phyloP scores from a whole-genome alignment of 345 rosid genomes.

The Passiflora organensis region DNA sequence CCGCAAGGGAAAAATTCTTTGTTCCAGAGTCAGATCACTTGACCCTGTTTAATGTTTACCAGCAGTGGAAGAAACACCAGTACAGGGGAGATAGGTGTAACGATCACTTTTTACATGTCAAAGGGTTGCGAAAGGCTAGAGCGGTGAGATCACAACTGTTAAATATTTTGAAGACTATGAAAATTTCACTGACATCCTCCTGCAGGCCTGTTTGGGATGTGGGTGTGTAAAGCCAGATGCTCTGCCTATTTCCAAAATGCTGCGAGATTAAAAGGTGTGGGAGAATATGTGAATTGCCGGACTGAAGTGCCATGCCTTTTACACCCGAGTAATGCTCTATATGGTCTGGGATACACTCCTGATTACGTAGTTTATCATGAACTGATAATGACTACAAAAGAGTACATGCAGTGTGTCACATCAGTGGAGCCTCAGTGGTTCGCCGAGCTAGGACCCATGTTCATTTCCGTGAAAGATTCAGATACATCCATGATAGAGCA shows the following conservation, averaged over 20 bases:
- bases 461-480: conserved; percentile 87
- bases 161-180: conserved; percentile 75
- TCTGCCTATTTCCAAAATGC: conserved; percentile 97
- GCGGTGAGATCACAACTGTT: conserved; percentile 95
- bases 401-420: conserved; percentile 97
- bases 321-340: conserved; percentile 92
- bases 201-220: conserved; percentile 74
- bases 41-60: conserved; percentile 74
- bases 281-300: conserved; percentile 84
- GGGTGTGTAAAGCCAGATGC: conserved; percentile 73
- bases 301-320: conserved; percentile 90
- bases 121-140: conserved; percentile 80
- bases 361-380: conserved; percentile 91
- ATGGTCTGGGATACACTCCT: conserved; percentile 78
- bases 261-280: conserved; percentile 85
- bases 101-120: conserved; percentile 77
- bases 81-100: conserved; percentile 96
- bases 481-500: conserved; percentile 87
- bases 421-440: conserved; percentile 94
- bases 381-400: conserved; percentile 78
- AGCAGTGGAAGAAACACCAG: conserved; percentile 93
- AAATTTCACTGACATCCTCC: conserved; percentile 71
- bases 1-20: conserved; percentile 81
- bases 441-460: conserved; percentile 96
- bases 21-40: conserved; percentile 96